A percentile compares a stretch with the other conserved stretches of the same genome.
These are phyloP conservation scores for Eucalyptus shirleyi DNA, from an alignment of 345 rosid genomes.

Conservation along the genomic window DNA sequence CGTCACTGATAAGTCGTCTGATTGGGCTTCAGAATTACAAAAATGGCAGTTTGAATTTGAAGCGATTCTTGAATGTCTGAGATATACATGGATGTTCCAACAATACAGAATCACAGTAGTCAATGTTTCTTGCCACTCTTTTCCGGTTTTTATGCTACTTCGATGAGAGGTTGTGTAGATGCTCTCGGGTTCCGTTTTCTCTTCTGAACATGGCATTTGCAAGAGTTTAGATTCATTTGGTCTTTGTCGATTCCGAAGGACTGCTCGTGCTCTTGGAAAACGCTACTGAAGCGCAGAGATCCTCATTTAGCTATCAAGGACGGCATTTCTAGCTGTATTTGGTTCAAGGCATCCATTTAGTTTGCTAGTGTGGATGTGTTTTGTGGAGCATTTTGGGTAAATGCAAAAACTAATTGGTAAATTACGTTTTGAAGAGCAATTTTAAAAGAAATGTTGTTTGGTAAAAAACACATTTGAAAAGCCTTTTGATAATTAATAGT, in stretches of 20 bases:
- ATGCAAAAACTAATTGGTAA: too few relatives aligned
- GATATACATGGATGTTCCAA: neutral
- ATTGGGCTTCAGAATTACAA: neutral
- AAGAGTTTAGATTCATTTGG: neutral
- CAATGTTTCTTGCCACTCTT: neutral
- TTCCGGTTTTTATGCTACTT: neutral
- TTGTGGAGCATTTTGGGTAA: too few relatives aligned
- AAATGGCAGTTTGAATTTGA: neutral
- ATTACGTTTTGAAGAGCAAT: too few relatives aligned
- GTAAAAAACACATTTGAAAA: too few relatives aligned
- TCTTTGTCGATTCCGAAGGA: neutral
- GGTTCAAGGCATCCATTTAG: neutral
- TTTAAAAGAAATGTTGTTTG: too few relatives aligned
- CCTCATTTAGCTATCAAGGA: neutral
- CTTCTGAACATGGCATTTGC: neutral
- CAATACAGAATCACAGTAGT: neutral
- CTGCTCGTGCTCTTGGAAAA: neutral
- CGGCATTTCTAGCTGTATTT: neutral
- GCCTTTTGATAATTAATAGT: too few relatives aligned
- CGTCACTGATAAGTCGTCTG: neutral
- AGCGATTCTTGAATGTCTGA: neutral
- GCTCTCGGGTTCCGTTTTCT: neutral
- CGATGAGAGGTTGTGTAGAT: neutral
- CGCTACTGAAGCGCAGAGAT: neutral
- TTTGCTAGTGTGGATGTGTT: fast-evolving